A percentile compares a stretch with the other conserved stretches of the same genome.
Conservation (phyloP, 129 eudicot genomes). For the Tagetes erecta region DNA sequence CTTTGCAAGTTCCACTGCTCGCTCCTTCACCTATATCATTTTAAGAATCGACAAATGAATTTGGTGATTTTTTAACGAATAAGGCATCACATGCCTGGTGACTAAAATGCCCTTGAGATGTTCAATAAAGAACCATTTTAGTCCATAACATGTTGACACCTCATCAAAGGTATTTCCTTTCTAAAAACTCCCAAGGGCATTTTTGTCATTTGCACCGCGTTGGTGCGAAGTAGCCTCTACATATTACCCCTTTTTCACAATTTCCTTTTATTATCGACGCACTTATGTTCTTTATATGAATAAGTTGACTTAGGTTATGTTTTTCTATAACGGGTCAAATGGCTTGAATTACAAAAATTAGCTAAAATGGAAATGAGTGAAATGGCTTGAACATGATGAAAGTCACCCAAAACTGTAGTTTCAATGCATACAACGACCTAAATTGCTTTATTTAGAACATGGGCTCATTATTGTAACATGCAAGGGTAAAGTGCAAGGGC, state of each 20-base stretch:
- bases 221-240: background rate
- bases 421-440: background rate
- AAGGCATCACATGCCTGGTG: background rate
- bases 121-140: too few relatives aligned
- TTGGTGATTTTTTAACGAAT: background rate
- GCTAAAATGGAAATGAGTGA: background rate
- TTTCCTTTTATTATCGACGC: background rate
- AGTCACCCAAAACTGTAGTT: background rate
- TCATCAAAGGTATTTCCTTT: background rate
- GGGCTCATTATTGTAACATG: background rate
- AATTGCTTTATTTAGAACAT: background rate
- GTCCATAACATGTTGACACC: background rate
- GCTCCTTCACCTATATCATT: slow-evolving; percentile 67
- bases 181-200: background rate
- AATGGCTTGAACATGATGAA: background rate
- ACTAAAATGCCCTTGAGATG: background rate
- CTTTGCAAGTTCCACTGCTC: slow-evolving; percentile 77
- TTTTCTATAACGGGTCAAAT: slow-evolving; percentile 8
- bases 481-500: background rate
- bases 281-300: background rate
- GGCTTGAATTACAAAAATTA: background rate
- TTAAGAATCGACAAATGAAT: background rate
- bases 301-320: background rate
- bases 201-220: background rate
- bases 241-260: background rate